Evolutionary conservation across 805 yeast species (phyloP), one percentile per base, ranked within the genome.

Genomic region (Saturnispora sekii): DNA sequence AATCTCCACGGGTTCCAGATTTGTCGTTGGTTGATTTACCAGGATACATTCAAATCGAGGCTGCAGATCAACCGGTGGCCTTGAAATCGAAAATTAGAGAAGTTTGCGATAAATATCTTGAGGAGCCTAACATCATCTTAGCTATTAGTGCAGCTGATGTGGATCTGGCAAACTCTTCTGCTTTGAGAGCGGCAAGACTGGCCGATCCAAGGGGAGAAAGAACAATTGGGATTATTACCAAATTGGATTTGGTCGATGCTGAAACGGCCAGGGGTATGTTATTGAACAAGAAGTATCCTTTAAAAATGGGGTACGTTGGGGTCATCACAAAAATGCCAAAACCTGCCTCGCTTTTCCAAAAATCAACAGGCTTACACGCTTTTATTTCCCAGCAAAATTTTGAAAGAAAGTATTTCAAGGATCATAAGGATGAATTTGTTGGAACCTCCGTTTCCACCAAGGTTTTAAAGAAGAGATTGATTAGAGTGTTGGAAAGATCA

Each of bases 91-190:
- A 80, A 58, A 93, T 93, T 53, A 70, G 85, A 48, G 77, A 72
- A 43, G 68, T 93, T 29, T 93, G 97, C 64, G 84, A 84, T 53
- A 77, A 78, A 59, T 93, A 93, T 58, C 71, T 93, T 49, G 86
- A 84, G 56, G 81, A 83, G 12, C 99, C 99, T 17, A 93, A 93
- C 58, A 86, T 93, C 42, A 93, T 93, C 35, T 70, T 93, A 54
- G 98, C 98, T 0, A 93, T 94, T 21, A 86, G 96, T 10, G 87
- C 98, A 0, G 98, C 98, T 0, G 97, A 93, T 64, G 99, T 93
- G 2, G 99, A 93, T 68, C 69, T 93, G 55, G 98, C 98, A 0
- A 93, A 93, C 62, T 87, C 97, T 30, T 77, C 96, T 1, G 97
- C 98, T 0, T 73, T 93, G 47, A 70, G 95, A 46, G 97, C 98